Base-by-base conservation (phyloP, 2,329 filamentous ascomycete species). In the Plenodomus biglobosus region DNA sequence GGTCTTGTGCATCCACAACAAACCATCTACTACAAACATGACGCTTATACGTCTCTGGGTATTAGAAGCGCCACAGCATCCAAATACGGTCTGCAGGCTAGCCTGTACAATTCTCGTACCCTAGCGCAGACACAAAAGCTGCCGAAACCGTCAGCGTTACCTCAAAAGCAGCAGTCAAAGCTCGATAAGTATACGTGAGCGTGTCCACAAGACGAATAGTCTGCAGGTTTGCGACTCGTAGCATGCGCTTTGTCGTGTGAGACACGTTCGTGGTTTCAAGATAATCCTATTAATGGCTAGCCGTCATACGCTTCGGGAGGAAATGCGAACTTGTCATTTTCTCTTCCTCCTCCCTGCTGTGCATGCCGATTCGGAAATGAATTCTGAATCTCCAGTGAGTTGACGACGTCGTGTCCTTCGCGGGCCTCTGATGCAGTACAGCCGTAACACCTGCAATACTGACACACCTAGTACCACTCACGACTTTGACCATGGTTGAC, bases 1-100 rank as follows among this genome's bases (percentile, higher is more conserved):
- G 83, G 80, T 7, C 72, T 94, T 32, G 76, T 86, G 15, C 59
- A 64, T 6, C 52, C 56, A 19, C 42, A 75, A 3, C 75, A 73
- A 38, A 73, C 77, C 1, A 84, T 94, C 41, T 92, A 89, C 68
- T 95, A 95, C 74, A 95, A 95, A 65, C 81, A 81, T 59, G 85
- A 87, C 80, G 66, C 76, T 69, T 82, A 75, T 50, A 78, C 75
- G 0, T 64, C 75, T 35, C 64, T 78, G 15, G 62, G 70, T n/a
- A 68, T 78, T 16, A 68, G 69, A 35, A 67, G 68, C 3, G 53
- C 63, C 6, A 78, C 75, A 36, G 52, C 63, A 8, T 46, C 52
- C 8, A 46, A 59, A n/a, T 77, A 73, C 50, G 72, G 71, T 7
- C 55, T 78, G 6, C 62, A 65, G 47, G 74, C 75, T 10, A 77